A percentile compares a stretch with the other conserved stretches of the same genome.
phyloP scores from a whole-genome alignment of 1,284 basidiomycete genomes.

The Cryptococcus hybrid region DNA sequence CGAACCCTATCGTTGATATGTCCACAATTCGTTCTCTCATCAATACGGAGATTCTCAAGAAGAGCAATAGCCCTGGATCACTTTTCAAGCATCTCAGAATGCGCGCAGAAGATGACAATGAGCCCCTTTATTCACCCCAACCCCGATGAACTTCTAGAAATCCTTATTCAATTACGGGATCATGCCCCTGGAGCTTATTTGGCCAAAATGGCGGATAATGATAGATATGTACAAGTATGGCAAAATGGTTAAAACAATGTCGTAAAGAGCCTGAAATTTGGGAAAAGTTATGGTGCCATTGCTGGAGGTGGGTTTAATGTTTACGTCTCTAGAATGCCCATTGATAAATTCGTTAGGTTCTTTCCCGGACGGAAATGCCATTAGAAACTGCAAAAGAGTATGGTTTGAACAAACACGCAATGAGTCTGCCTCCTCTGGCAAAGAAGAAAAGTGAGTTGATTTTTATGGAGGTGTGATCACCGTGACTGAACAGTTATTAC shows the following conservation, averaged over 20 bases:
- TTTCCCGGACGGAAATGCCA: slow-evolving; percentile 38
- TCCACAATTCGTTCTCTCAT: slow-evolving; percentile 8
- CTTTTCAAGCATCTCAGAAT: slow-evolving; percentile 30
- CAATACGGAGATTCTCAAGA: slow-evolving; percentile 8
- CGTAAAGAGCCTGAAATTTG: slow-evolving; percentile 23
- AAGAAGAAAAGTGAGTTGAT: slow-evolving; percentile 17
- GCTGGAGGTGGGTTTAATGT: slow-evolving; percentile 17
- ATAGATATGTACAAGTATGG: slow-evolving; percentile 20
- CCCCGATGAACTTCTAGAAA: slow-evolving; percentile 23
- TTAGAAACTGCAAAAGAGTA: slow-evolving; percentile 23
- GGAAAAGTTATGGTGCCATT: slow-evolving; percentile 26
- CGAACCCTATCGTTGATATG: slow-evolving; percentile 8
- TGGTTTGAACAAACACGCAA: slow-evolving; percentile 20
- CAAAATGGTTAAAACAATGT: slow-evolving; percentile 21
- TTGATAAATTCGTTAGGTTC: slow-evolving; percentile 11
- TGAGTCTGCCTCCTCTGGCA: slow-evolving; percentile 10
- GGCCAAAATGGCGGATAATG: slow-evolving; percentile 28
- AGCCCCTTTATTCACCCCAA: slow-evolving; percentile 19
- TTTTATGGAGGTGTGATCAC: not conserved
- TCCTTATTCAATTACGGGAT: slow-evolving; percentile 18
- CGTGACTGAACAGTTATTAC: not conserved
- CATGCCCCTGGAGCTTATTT: slow-evolving; percentile 26
- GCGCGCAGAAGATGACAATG: slow-evolving; percentile 4
- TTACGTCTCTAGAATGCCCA: not conserved
- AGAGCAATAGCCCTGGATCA: slow-evolving; percentile 12